Conservation (phyloP, 352 stramenopile species). For the Phytophthora constricta region DNA sequence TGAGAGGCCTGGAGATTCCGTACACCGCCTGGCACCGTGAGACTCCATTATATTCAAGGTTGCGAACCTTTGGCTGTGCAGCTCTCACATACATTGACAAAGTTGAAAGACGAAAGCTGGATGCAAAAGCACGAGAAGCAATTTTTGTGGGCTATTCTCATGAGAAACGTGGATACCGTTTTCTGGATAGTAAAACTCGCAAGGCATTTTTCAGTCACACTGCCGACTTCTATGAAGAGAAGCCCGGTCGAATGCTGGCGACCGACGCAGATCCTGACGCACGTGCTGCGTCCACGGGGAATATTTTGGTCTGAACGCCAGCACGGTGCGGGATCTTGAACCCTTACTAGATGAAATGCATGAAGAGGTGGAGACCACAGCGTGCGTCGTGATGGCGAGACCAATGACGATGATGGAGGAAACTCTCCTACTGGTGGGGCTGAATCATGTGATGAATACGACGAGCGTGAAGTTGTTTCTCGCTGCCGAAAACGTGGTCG, state of each 20-base stretch:
- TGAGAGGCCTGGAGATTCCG: constrained; percentile 13
- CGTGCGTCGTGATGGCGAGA: not conserved
- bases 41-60: constrained; percentile 1
- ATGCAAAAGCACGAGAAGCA: constrained; percentile 6
- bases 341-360: not conserved
- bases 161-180: not conserved
- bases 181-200: constrained; percentile 6
- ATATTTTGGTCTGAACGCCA: not conserved
- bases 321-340: not conserved
- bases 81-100: constrained; percentile 15
- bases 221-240: constrained; percentile 1
- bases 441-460: not conserved
- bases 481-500: not conserved
- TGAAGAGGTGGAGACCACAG: not conserved
- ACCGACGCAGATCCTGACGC: not conserved
- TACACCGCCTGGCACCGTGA: constrained; percentile 16
- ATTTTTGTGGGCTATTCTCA: constrained; percentile 10
- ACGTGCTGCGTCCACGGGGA: not conserved
- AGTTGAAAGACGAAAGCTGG: not conserved
- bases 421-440: not conserved
- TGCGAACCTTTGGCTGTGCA: constrained; percentile 14
- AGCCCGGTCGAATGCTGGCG: constrained; percentile 7
- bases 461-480: not conserved
- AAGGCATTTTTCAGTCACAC: constrained; percentile 9
- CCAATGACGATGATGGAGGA: not conserved